Conservation (phyloP, 1,284 basidiomycete genomes). For the Ustilago xerochloae region DNA sequence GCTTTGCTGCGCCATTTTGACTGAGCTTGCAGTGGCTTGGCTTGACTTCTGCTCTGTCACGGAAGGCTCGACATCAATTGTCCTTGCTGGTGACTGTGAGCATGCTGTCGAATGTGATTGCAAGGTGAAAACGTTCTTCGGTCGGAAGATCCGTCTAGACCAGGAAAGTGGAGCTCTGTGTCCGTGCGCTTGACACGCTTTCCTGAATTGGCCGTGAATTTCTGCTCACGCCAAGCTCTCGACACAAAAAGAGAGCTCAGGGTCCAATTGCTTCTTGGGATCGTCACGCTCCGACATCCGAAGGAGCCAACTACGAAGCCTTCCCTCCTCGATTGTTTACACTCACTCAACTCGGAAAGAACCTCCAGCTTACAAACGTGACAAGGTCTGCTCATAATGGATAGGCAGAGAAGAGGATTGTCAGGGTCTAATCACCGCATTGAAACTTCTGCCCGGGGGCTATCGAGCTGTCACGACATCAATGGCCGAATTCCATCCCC, state of each 20-base stretch:
- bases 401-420: too few species aligned
- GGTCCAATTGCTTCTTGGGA: too few species aligned
- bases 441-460: too few species aligned
- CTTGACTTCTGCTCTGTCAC: background rate
- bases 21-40: background rate
- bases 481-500: background rate
- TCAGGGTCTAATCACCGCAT: too few species aligned
- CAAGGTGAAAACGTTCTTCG: background rate
- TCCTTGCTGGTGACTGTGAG: background rate
- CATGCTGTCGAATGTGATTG: background rate
- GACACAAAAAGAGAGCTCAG: constrained; percentile 6
- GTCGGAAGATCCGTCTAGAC: background rate
- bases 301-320: background rate
- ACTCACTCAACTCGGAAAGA: too few species aligned
- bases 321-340: too few species aligned
- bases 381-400: too few species aligned
- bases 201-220: background rate
- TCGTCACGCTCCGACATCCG: background rate
- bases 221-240: background rate
- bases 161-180: background rate
- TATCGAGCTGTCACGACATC: too few species aligned
- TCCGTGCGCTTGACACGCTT: background rate
- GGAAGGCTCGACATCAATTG: too few species aligned
- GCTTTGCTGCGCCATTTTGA: background rate
- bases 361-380: too few species aligned